Evolutionary conservation across 768 basidiomycete genomes (phyloP).

Genomic region (Dacryopinax primogenitus): DNA sequence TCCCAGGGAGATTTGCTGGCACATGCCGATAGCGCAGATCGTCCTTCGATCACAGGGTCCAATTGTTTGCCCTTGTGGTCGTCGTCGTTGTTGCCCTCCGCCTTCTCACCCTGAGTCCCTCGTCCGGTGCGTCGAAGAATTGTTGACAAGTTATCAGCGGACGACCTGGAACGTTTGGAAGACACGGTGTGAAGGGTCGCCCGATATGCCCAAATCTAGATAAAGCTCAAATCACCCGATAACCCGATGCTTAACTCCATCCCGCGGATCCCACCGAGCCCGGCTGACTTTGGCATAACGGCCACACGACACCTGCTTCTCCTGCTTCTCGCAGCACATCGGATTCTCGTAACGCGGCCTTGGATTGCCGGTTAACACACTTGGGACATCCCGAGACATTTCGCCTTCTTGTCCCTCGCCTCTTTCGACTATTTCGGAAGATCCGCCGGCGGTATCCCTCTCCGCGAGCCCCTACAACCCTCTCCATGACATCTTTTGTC

Average conservation of each 20-base stretch:
- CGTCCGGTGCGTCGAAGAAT: background rate
- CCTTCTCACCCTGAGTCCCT: background rate
- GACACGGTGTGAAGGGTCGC: constrained; percentile 9
- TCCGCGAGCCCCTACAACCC: background rate
- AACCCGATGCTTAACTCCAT: background rate
- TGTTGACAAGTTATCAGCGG: background rate
- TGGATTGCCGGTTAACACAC: background rate
- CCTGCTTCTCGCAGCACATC: background rate
- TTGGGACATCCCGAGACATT: background rate
- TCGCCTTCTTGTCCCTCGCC: constrained; percentile 1
- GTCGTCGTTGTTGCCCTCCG: background rate
- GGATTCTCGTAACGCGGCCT: background rate
- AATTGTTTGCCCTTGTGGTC: background rate
- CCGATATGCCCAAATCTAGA: constrained; percentile 6
- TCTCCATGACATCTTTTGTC: too few species aligned
- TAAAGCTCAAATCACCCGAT: background rate
- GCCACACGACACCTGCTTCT: background rate
- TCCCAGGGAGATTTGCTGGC: background rate
- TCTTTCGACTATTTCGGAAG: background rate
- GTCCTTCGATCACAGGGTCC: too few species aligned
- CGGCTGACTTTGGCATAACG: background rate
- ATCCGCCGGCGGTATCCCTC: background rate
- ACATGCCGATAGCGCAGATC: background rate
- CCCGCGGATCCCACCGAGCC: constrained; percentile 3
- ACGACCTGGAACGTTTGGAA: constrained; percentile 9